Conservation (phyloP, 768 basidiomycete species). For the Serpula lacrymans region DNA sequence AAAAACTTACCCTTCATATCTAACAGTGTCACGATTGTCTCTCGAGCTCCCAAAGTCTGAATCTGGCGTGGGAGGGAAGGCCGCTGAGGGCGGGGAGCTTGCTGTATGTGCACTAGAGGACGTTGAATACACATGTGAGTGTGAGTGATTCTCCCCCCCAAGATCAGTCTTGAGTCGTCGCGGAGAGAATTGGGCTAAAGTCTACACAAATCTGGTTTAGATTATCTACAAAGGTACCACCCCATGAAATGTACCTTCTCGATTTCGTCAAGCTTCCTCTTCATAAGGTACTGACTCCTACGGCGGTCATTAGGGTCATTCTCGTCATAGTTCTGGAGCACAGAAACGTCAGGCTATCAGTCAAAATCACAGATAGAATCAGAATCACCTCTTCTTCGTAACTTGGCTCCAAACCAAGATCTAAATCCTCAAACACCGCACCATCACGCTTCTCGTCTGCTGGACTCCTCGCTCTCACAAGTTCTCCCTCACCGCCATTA, state of each 20-base stretch:
- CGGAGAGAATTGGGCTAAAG: slow-evolving; percentile 66
- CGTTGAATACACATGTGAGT: too few relatives aligned
- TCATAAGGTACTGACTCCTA: slow-evolving; percentile 72
- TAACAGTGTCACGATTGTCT: slow-evolving; percentile 3
- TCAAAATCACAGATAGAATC: slow-evolving; percentile 13
- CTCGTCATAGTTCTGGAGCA: slow-evolving; percentile 63
- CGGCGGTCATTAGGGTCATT: slow-evolving; percentile 72
- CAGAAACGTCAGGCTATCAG: slow-evolving; percentile 5
- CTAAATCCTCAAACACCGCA: slow-evolving; percentile 43
- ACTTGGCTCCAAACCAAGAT: slow-evolving; percentile 39
- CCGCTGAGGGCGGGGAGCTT: too few relatives aligned
- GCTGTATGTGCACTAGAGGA: too few relatives aligned
- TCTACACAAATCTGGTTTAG: slow-evolving; percentile 37
- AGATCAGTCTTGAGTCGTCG: slow-evolving; percentile 28
- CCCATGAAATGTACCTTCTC: slow-evolving; percentile 51
- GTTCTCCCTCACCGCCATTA: slow-evolving; percentile 28
- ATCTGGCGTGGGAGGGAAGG: too few relatives aligned
- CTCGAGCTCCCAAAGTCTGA: too few relatives aligned
- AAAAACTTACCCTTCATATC: slow-evolving; percentile 15
- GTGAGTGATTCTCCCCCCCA: slow-evolving; percentile 18
- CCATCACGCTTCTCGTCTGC: slow-evolving; percentile 45
- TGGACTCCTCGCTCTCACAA: slow-evolving; percentile 27
- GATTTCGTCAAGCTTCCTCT: slow-evolving; percentile 73
- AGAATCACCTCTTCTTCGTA: slow-evolving; percentile 42
- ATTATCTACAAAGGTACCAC: slow-evolving; percentile 9